A percentile compares a stretch with the other conserved stretches of the same genome.
These are phyloP conservation scores for Oenanthe javanica DNA, from an alignment of 140 eudicot genomes.

Conservation along the genomic window DNA sequence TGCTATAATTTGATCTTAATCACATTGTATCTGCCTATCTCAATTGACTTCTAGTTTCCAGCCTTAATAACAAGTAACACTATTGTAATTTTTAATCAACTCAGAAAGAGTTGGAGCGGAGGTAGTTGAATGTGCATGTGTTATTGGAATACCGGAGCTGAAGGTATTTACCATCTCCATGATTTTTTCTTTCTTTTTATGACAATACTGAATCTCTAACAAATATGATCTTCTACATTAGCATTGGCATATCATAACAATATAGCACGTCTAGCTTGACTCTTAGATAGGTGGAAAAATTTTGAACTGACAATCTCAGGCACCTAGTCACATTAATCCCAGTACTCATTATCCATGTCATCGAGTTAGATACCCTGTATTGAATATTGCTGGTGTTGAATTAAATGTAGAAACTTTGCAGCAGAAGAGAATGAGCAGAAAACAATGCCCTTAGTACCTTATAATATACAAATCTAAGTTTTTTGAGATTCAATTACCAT, in stretches of 20 bases:
- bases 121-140: conserved; percentile 94
- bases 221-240: background rate
- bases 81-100: conserved; percentile 9
- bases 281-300: background rate
- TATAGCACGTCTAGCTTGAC: background rate
- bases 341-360: background rate
- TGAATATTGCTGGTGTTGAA: background rate
- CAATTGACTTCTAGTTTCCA: background rate
- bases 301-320: background rate
- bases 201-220: background rate
- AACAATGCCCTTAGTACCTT: background rate
- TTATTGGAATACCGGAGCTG: conserved; percentile 80
- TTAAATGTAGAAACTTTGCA: background rate
- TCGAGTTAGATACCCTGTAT: background rate
- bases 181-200: background rate
- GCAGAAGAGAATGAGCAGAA: background rate
- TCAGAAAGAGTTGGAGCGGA: conserved; percentile 89
- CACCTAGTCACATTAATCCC: background rate
- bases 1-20: background rate
- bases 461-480: background rate
- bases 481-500: background rate
- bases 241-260: background rate
- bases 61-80: background rate
- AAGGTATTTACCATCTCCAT: conserved; percentile 30
- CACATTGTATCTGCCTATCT: conserved; percentile 3